Percentiles rank a stretch among this genome's conserved stretches.
Conservation (phyloP, 768 basidiomycete species). For the Termitomyces sp. region DNA sequence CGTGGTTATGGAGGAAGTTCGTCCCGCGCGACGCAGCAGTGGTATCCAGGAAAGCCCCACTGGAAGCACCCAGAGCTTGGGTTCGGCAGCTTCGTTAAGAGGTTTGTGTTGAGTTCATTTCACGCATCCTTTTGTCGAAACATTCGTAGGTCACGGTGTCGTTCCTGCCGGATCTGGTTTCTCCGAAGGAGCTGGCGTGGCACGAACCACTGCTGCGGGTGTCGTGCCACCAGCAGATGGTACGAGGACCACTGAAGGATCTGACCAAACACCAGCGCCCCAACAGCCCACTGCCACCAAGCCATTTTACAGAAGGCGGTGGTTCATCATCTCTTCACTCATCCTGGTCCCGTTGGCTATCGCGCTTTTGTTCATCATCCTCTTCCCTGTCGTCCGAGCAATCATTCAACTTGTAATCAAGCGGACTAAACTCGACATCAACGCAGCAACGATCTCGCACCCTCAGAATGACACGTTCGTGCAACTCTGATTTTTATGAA, state of each 20-base stretch:
- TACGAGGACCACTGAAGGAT: slow-evolving; percentile 10
- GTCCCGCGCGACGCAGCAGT: slow-evolving; percentile 30
- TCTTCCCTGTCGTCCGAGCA: slow-evolving; percentile 65
- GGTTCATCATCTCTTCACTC: slow-evolving; percentile 57
- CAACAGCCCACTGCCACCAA: slow-evolving; percentile 15
- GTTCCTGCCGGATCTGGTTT: slow-evolving; percentile 25
- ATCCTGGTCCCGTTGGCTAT: slow-evolving; percentile 50
- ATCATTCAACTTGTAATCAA: slow-evolving; percentile 65
- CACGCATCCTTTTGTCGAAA: neutral
- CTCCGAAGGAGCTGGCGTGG: slow-evolving; percentile 18
- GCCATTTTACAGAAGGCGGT: slow-evolving; percentile 57
- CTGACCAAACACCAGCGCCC: slow-evolving; percentile 15
- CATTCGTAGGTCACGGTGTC: slow-evolving; percentile 27
- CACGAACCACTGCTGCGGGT: slow-evolving; percentile 21
- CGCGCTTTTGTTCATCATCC: slow-evolving; percentile 57
- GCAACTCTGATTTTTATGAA: neutral
- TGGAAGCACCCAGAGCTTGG: slow-evolving; percentile 24
- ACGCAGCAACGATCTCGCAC: slow-evolving; percentile 43
- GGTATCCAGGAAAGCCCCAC: slow-evolving; percentile 26
- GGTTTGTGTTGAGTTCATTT: slow-evolving; percentile 18
- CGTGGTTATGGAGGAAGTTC: slow-evolving; percentile 30
- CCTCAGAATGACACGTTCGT: slow-evolving; percentile 57
- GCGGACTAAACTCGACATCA: slow-evolving; percentile 46
- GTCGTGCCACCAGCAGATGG: slow-evolving; percentile 5
- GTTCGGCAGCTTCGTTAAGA: slow-evolving; percentile 28